Conservation (phyloP, 2,329 filamentous ascomycete species). For the Trichophyton benhamiae region DNA sequence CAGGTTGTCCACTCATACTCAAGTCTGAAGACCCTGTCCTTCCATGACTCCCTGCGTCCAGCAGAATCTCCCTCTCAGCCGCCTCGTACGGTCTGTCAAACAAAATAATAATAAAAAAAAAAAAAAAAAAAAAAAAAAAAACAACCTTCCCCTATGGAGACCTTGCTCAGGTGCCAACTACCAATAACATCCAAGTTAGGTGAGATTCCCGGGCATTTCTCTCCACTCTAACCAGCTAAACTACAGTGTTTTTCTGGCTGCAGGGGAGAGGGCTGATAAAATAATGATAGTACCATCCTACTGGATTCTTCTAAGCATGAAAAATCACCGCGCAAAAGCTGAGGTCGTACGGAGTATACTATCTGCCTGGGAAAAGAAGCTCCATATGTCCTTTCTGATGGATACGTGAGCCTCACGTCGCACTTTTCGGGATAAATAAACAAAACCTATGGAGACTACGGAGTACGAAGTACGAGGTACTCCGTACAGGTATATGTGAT, state of each 20-base stretch:
- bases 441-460: too few species aligned
- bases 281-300: neutral
- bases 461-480: too few species aligned
- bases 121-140: too few species aligned
- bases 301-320: neutral
- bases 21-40: neutral
- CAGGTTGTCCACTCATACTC: neutral
- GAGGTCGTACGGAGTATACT: too few species aligned
- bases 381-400: neutral
- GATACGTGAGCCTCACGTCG: neutral
- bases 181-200: neutral
- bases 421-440: too few species aligned
- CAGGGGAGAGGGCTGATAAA: neutral
- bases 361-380: neutral
- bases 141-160: neutral
- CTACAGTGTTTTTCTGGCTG: neutral
- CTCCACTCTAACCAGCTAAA: neutral
- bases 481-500: neutral
- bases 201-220: neutral
- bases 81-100: constrained; percentile 1
- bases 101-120: neutral
- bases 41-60: neutral
- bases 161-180: neutral
- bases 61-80: neutral
- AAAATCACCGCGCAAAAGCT: too few species aligned